These are phyloP conservation scores for Marchantia paleacea DNA, from an alignment of 225 moss, liverwort and hornwort genomes.

Conservation along the genomic window DNA sequence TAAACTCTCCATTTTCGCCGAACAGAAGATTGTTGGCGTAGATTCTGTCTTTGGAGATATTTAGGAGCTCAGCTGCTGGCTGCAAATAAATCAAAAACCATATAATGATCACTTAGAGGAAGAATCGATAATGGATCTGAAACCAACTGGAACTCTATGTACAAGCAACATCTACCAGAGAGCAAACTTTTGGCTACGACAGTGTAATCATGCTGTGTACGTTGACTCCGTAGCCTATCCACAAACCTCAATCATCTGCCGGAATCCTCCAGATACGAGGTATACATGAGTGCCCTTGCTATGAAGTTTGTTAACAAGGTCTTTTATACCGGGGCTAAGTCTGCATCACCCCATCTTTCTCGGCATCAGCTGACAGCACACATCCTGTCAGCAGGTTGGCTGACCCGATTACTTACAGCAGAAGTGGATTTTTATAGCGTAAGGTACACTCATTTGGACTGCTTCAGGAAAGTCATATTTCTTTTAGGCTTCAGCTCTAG, in stretches of 20 bases:
- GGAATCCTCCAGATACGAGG: constrained; percentile 86
- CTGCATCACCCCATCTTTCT: constrained; percentile 46
- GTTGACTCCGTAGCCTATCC: not conserved
- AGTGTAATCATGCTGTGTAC: not conserved
- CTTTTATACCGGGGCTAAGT: constrained; percentile 63
- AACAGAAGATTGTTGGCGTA: constrained; percentile 80
- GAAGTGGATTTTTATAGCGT: not conserved
- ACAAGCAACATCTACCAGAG: not conserved
- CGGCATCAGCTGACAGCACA: constrained; percentile 22
- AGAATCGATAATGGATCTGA: not conserved
- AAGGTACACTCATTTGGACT: no score
- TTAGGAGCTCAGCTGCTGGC: constrained; percentile 66
- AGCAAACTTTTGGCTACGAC: not conserved
- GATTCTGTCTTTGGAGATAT: constrained; percentile 57
- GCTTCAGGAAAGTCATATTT: no score
- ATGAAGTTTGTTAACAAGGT: constrained; percentile 48
- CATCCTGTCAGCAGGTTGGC: constrained; percentile 6
- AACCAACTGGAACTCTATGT: not conserved
- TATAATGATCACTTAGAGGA: not conserved
- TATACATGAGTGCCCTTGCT: constrained; percentile 70
- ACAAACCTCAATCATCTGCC: constrained; percentile 85
- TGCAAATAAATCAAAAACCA: constrained; percentile 28
- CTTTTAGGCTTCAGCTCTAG: not conserved
- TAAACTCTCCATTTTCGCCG: constrained; percentile 59
- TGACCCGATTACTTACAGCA: not conserved